These are phyloP conservation scores for Kwoniella shivajii DNA, from an alignment of 1,284 basidiomycete genomes.

Conservation along the genomic window DNA sequence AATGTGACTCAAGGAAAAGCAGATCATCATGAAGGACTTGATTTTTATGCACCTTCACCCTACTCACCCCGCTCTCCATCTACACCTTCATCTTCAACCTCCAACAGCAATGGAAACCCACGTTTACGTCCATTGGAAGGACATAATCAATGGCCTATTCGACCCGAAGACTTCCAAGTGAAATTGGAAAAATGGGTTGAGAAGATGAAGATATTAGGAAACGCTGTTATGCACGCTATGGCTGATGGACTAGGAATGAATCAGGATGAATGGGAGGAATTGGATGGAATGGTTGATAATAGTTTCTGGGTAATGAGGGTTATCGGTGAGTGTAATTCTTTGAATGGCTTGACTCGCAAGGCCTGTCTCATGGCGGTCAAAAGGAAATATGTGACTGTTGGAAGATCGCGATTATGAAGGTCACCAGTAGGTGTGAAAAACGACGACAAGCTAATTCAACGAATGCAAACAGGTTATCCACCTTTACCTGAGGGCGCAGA, in stretches of 20 bases:
- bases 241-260: slow-evolving; percentile 73
- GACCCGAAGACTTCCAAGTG: slow-evolving; percentile 58
- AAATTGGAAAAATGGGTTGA: slow-evolving; percentile 71
- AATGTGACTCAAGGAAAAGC: slow-evolving; percentile 81
- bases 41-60: slow-evolving; percentile 68
- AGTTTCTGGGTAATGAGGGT: slow-evolving; percentile 85
- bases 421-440: background rate
- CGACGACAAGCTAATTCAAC: background rate
- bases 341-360: too few species aligned
- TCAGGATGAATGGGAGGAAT: slow-evolving; percentile 66
- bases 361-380: too few species aligned
- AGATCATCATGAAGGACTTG: slow-evolving; percentile 81
- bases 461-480: slow-evolving; percentile 66
- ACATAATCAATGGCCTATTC: slow-evolving; percentile 76
- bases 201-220: slow-evolving; percentile 73
- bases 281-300: slow-evolving; percentile 69
- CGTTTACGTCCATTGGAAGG: slow-evolving; percentile 56
- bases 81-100: background rate
- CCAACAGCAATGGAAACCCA: slow-evolving; percentile 46
- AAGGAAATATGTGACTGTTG: too few species aligned
- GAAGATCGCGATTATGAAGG: too few species aligned
- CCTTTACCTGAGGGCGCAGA: slow-evolving; percentile 73
- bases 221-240: slow-evolving; percentile 62
- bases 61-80: slow-evolving; percentile 15
- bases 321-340: slow-evolving; percentile 63